Evolutionary conservation across 345 rosid genomes (phyloP).

Genomic region (Lepidium aucheri): DNA sequence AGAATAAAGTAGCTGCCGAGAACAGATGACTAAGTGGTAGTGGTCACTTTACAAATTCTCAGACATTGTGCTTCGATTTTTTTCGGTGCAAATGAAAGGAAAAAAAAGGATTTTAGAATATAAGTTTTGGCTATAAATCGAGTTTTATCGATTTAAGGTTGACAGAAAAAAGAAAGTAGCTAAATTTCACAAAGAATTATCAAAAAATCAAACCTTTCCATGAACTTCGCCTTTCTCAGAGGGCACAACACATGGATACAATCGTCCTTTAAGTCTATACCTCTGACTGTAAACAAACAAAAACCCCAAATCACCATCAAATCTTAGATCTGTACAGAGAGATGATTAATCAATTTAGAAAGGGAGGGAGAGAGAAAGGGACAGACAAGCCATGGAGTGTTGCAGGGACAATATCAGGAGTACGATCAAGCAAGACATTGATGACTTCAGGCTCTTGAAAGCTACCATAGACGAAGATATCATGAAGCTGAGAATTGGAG

Average conservation of each 20-base stretch:
- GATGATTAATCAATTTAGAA: background rate
- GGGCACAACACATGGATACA: constrained; percentile 82
- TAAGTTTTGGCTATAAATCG: no score
- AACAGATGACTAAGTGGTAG: no score
- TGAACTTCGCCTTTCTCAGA: constrained; percentile 37
- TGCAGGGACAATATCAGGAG: constrained; percentile 51
- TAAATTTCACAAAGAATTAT: background rate
- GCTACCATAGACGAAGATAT: constrained; percentile 83
- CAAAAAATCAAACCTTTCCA: constrained; percentile 40
- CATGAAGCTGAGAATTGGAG: constrained; percentile 17
- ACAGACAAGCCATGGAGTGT: constrained; percentile 57
- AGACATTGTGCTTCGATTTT: no score
- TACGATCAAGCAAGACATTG: constrained; percentile 47
- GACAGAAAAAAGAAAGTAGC: no score
- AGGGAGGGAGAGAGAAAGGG: background rate
- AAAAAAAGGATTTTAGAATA: no score
- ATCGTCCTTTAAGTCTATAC: constrained; percentile 73
- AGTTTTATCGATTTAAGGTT: no score
- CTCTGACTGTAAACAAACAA: constrained; percentile 42
- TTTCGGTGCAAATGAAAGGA: no score
- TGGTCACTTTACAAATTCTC: no score
- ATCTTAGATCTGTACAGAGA: background rate
- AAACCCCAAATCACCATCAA: background rate
- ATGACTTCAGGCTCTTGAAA: constrained; percentile 65
- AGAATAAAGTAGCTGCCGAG: no score